Evolutionary conservation across 352 stramenopile species (phyloP).

Genomic region (Globisporangium iwayamae): DNA sequence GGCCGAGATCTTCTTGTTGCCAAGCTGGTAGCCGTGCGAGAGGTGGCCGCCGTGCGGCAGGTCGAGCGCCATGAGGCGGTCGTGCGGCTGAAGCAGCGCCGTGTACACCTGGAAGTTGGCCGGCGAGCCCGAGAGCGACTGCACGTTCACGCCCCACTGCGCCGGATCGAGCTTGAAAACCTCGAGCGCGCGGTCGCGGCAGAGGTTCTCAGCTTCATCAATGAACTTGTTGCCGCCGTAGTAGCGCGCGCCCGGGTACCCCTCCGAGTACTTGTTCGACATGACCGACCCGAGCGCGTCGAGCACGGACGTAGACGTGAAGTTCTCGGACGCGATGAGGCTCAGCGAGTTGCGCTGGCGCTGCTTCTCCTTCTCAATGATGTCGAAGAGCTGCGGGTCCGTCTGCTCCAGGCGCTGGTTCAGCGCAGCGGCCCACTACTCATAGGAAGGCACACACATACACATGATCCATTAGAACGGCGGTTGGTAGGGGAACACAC

Average conservation of each 20-base stretch:
- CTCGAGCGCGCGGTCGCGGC: conserved; percentile 95
- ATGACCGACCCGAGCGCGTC: conserved; percentile 98
- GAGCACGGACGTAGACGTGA: conserved; percentile 96
- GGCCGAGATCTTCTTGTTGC: conserved; percentile 98
- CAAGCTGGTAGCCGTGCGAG: conserved; percentile 98
- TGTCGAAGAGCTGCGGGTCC: conserved; percentile 92
- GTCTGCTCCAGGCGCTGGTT: conserved; percentile 87
- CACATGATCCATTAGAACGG: background rate
- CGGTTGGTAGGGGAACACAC: no score
- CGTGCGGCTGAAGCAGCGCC: conserved; percentile 96
- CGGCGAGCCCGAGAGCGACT: conserved; percentile 97
- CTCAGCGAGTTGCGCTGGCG: conserved; percentile 97
- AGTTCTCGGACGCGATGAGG: conserved; percentile 99
- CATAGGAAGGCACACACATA: background rate
- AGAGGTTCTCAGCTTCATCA: conserved; percentile 97
- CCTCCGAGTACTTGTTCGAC: conserved; percentile 99
- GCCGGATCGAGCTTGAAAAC: conserved; percentile 96
- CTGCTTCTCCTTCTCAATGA: conserved; percentile 98
- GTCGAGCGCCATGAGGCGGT: conserved; percentile 98
- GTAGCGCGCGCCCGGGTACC: conserved; percentile 92
- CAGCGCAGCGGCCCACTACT: conserved; percentile 66
- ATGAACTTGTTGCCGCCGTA: conserved; percentile 99
- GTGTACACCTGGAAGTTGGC: conserved; percentile 99
- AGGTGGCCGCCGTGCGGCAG: conserved; percentile 98
- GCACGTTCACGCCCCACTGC: conserved; percentile 96